These are phyloP conservation scores for Digitaria exilis DNA, from an alignment of 202 grass and related monocot genomes.

Conservation along the genomic window DNA sequence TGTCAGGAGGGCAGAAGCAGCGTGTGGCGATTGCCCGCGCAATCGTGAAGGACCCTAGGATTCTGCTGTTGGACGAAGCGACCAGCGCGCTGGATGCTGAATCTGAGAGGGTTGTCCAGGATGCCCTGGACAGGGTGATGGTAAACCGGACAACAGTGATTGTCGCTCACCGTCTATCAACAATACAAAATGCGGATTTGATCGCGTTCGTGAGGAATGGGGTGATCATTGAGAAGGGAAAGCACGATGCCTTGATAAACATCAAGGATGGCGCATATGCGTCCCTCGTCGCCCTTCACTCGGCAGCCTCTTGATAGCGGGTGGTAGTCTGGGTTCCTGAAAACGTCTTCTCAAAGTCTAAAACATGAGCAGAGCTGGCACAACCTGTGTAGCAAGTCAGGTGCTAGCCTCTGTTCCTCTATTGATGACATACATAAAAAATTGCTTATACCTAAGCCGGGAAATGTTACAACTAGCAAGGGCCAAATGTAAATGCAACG, in stretches of 20 bases:
- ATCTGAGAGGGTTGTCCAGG: conserved; percentile 81
- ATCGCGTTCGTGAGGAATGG: conserved; percentile 76
- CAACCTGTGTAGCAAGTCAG: conserved; percentile 26
- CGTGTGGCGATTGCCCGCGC: conserved; percentile 85
- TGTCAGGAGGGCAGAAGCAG: conserved; percentile 93
- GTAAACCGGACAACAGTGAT: conserved; percentile 80
- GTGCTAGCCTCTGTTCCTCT: conserved; percentile 47
- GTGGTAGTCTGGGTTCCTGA: background rate
- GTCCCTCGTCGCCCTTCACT: conserved; percentile 82
- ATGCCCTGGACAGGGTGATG: conserved; percentile 78
- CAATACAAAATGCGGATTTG: conserved; percentile 69
- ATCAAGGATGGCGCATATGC: conserved; percentile 89
- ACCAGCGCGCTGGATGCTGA: conserved; percentile 92
- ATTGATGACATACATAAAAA: conserved; percentile 47
- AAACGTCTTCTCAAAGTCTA: conserved; percentile 8
- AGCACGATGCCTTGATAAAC: conserved; percentile 72
- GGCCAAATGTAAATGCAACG: conserved; percentile 57
- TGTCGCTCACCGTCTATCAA: conserved; percentile 73
- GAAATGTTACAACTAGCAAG: conserved; percentile 43
- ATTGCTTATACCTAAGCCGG: conserved; percentile 42
- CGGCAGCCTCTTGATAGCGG: conserved; percentile 46
- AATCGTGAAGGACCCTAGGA: conserved; percentile 83
- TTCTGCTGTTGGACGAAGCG: conserved; percentile 82
- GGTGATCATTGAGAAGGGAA: conserved; percentile 84
- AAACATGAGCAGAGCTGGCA: background rate